Conservation (phyloP, 768 basidiomycete species). For the Lentinula guzmanii region DNA sequence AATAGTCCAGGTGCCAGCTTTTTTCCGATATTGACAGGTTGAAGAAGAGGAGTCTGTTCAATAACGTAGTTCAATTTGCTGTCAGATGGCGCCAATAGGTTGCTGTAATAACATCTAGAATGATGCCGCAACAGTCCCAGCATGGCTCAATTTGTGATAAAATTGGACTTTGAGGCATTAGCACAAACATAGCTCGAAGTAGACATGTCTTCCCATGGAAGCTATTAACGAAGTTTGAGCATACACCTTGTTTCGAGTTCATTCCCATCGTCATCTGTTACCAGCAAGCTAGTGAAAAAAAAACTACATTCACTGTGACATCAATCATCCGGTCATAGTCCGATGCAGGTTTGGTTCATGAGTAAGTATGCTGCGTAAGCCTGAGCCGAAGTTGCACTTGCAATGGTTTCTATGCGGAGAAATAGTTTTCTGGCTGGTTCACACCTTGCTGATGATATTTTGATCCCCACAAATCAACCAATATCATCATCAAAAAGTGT, state of each 20-base stretch:
- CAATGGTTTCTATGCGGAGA: background rate
- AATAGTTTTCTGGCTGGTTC: no score
- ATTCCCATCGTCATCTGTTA: no score
- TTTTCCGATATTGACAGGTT: background rate
- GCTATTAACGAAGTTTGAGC: no score
- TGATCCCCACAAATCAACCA: background rate
- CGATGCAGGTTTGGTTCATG: no score
- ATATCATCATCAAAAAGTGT: slow-evolving; percentile 1
- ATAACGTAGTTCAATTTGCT: background rate
- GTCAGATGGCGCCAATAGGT: background rate
- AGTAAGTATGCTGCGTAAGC: no score
- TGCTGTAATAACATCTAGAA: background rate
- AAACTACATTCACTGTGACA: no score
- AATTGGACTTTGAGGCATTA: background rate
- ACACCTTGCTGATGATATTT: background rate
- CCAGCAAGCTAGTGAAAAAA: no score
- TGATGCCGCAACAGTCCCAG: background rate
- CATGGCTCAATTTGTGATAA: background rate
- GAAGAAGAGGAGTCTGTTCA: background rate
- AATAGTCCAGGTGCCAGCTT: background rate
- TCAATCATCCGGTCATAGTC: no score
- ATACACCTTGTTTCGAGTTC: no score
- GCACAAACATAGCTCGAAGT: background rate
- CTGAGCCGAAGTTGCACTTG: background rate
- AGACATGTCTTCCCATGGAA: background rate